Evolutionary conservation across 2,329 filamentous ascomycete species (phyloP).

Genomic region (Bipolaris cookei): DNA sequence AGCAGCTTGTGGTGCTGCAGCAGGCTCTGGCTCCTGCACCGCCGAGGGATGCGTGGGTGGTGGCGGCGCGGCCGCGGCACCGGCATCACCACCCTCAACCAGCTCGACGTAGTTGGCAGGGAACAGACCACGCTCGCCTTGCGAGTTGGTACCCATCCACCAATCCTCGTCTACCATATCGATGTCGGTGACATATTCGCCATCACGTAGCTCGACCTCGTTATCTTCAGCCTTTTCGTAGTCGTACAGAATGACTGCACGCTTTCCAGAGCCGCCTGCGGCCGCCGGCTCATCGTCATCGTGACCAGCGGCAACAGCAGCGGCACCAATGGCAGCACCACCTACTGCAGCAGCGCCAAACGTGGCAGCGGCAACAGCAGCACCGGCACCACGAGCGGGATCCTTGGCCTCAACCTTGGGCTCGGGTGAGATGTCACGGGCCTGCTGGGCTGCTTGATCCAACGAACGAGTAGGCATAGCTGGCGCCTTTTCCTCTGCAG

Average conservation of each 20-base stretch:
- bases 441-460: constrained; percentile 65
- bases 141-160: constrained; percentile 94
- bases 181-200: constrained; percentile 86
- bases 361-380: constrained; percentile 53
- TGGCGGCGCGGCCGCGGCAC: constrained; percentile 44
- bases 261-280: constrained; percentile 62
- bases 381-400: constrained; percentile 60
- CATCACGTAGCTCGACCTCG: constrained; percentile 88
- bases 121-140: constrained; percentile 87
- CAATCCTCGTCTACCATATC: constrained; percentile 98
- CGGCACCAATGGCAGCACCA: constrained; percentile 52
- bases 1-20: constrained; percentile 39
- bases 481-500: constrained; percentile 57
- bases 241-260: constrained; percentile 86
- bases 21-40: constrained; percentile 43
- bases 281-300: constrained; percentile 34
- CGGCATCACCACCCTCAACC: constrained; percentile 62
- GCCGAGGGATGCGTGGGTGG: constrained; percentile 51
- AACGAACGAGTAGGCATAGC: constrained; percentile 70
- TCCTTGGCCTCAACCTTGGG: constrained; percentile 64
- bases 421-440: constrained; percentile 70
- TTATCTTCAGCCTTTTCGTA: constrained; percentile 99
- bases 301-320: constrained; percentile 48
- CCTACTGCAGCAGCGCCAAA: constrained; percentile 53
- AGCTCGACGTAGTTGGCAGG: constrained; percentile 97